These are phyloP conservation scores for Acorus gramineus DNA, from an alignment of 106 monocot species.

Conservation along the genomic window DNA sequence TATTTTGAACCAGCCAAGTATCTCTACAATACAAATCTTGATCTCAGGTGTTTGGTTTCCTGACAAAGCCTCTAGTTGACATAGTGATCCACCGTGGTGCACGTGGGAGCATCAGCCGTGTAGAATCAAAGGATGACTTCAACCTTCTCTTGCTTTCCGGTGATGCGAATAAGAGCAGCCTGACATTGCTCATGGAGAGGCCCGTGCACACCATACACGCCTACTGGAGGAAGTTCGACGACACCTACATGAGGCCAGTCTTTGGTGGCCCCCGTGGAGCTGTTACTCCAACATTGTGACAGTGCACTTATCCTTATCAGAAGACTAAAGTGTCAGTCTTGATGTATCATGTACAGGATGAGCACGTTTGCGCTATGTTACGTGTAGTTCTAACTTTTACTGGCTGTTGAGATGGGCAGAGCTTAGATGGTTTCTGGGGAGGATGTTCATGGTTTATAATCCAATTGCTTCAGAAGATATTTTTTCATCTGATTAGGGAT, in stretches of 20 bases:
- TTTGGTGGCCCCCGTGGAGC: conserved; percentile 42
- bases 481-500: too few relatives aligned
- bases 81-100: conserved; percentile 27
- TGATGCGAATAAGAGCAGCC: conserved; percentile 27
- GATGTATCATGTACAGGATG: too few relatives aligned
- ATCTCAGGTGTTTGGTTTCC: conserved; percentile 57
- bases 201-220: conserved; percentile 59
- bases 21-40: background rate
- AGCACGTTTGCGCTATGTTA: too few relatives aligned
- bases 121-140: conserved; percentile 26
- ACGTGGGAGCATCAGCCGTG: conserved; percentile 1
- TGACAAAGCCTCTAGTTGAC: conserved; percentile 54
- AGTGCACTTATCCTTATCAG: too few relatives aligned
- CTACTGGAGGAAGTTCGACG: conserved; percentile 78
- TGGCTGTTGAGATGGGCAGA: too few relatives aligned
- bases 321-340: too few relatives aligned
- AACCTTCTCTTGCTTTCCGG: conserved; percentile 18
- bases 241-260: conserved; percentile 64
- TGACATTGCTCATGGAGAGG: conserved; percentile 46
- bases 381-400: too few relatives aligned
- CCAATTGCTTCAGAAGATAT: too few relatives aligned
- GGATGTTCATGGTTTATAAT: too few relatives aligned
- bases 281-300: too few relatives aligned
- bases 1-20: background rate
- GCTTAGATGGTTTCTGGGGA: too few relatives aligned